Evolutionary conservation across 1,139 yeast species (phyloP), one percentile per base, ranked within the genome.

Genomic region (Petasospora rhodanensis): DNA sequence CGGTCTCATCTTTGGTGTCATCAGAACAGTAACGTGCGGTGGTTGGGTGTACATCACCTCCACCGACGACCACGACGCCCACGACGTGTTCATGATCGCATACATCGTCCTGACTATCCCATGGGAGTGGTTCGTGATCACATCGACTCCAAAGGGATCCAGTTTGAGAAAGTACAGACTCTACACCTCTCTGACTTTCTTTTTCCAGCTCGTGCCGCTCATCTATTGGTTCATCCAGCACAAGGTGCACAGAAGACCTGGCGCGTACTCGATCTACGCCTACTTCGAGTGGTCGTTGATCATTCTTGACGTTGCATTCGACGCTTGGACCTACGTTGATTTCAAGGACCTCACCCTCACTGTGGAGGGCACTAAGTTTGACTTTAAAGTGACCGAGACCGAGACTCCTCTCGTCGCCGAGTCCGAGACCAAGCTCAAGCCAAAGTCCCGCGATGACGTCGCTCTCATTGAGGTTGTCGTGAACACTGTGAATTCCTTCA

Each of bases 31-130:
- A 37, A 81, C 96, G 1, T 91, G 98, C 53, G 98, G 98, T 49
- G 97, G 97, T 10, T 91, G 97, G 97, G 95, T 93, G 12, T 91
- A 91, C 54, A 82, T 91, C 45, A 91, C 98, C 2, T 84, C 95
- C 8, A 86, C 97, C 1, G 98, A 91, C 56, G 96, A 91, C 56
- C 98, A 89, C 52, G 96, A 89, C 60, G 80, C 82, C 67, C 98
- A 91, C 56, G 97, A 91, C 53, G 77, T 91, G 33, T 89, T 89
- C 58, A 91, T 91, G 98, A 86, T 91, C 45, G 58, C 81, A 22
- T 91, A 91, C 61, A 81, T 91, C 42, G 73, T 87, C 1, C 68
- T 91, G 48, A 89, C 97, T 2, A 67, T 89, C 27, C 98, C 98
- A 4, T 91, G 97, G 96, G 82, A 86, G 27, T 59, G 79, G 12